Conservation (phyloP, 108 stramenopile species). For the Pseudonitzschia multistriata region DNA sequence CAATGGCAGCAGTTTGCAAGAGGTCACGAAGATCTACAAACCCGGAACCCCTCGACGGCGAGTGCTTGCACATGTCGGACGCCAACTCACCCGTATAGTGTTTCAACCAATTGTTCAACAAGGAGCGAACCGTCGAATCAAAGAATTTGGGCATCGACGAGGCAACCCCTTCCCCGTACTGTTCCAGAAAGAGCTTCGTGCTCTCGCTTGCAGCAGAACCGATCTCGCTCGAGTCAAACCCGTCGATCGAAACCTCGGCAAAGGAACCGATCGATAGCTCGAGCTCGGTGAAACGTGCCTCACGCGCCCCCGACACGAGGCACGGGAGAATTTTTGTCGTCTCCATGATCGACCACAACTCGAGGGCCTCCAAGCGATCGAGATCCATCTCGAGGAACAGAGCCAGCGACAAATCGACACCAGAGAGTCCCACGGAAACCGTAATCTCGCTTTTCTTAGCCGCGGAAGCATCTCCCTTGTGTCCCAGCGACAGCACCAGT, state of each 20-base stretch:
- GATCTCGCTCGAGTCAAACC: constrained; percentile 22
- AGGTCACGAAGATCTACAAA: constrained; percentile 70
- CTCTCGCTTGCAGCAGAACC: constrained; percentile 7
- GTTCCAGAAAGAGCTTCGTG: constrained; percentile 17
- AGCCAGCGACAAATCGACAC: constrained; percentile 44
- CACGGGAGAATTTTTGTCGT: constrained; percentile 56
- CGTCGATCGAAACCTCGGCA: constrained; percentile 11
- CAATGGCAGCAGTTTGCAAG: constrained; percentile 32
- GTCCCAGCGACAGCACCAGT: constrained; percentile 44
- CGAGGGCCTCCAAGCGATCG: constrained; percentile 23
- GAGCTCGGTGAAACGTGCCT: constrained; percentile 46
- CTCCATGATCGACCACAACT: constrained; percentile 48
- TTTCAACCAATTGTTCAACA: constrained; percentile 31
- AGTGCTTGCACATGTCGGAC: neutral
- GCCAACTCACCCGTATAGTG: constrained; percentile 19
- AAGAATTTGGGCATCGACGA: constrained; percentile 34
- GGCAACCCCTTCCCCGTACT: constrained; percentile 24
- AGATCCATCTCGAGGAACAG: constrained; percentile 61
- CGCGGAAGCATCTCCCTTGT: neutral
- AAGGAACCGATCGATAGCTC: constrained; percentile 21
- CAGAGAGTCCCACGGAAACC: constrained; percentile 39
- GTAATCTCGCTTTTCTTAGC: constrained; percentile 36
- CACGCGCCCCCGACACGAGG: constrained; percentile 42
- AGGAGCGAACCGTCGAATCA: constrained; percentile 28
- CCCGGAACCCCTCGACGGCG: neutral